These are phyloP conservation scores for Arctostaphylos glauca DNA, from an alignment of 148 eudicot species.

Conservation along the genomic window DNA sequence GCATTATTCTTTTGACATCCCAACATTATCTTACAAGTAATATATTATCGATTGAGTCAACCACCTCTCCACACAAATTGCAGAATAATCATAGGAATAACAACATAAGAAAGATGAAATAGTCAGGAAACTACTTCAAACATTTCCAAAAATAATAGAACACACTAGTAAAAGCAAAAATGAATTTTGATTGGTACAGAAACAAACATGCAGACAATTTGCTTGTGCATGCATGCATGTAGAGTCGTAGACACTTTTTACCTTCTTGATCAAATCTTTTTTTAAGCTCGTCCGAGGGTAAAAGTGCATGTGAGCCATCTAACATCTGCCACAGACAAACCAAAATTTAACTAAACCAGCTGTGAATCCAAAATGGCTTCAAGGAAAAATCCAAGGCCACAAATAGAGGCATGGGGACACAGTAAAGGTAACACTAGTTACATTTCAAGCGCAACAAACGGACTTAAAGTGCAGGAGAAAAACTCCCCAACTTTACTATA, in stretches of 20 bases:
- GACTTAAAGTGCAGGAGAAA: slow-evolving; percentile 7
- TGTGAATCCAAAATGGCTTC: background rate
- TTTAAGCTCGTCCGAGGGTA: slow-evolving; percentile 71
- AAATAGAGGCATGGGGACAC: background rate
- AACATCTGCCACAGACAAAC: slow-evolving; percentile 52
- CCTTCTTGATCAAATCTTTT: slow-evolving; percentile 78
- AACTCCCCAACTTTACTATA: background rate
- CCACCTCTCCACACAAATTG: background rate
- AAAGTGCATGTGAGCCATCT: slow-evolving; percentile 69
- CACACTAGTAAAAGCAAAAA: background rate
- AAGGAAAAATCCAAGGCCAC: background rate
- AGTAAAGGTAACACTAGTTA: background rate
- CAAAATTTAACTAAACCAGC: background rate
- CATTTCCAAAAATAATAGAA: background rate
- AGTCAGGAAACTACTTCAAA: background rate
- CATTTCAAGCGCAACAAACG: background rate
- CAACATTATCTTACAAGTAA: background rate
- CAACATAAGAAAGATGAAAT: background rate
- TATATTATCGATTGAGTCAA: background rate
- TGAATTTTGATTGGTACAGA: background rate
- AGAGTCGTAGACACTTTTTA: slow-evolving; percentile 16
- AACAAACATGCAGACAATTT: slow-evolving; percentile 2
- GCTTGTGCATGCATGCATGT: background rate
- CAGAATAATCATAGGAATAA: background rate
- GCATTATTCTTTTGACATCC: background rate